Percentiles rank a stretch among this genome's conserved stretches.
phyloP scores from a whole-genome alignment of 495 filamentous ascomycete species.

The Extremus antarcticus region DNA sequence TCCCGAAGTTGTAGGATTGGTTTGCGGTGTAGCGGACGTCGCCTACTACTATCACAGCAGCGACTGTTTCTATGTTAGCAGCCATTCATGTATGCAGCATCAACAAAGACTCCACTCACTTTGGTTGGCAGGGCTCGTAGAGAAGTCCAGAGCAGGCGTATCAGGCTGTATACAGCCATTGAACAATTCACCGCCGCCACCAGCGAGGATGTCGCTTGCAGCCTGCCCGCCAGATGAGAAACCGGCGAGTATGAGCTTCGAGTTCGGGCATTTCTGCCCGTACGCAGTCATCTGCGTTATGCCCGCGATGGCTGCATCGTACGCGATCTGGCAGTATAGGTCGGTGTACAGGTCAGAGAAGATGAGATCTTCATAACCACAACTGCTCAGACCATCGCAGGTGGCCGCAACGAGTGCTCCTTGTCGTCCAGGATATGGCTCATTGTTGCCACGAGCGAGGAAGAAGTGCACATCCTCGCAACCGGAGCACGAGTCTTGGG shows the following conservation, averaged over 20 bases:
- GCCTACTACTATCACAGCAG: constrained; percentile 14
- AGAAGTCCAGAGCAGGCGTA: constrained; percentile 9
- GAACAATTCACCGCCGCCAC: constrained; percentile 14
- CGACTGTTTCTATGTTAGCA: no score
- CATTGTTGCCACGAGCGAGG: constrained; percentile 15
- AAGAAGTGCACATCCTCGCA: constrained; percentile 13
- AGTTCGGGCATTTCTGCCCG: constrained; percentile 11
- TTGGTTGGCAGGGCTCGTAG: constrained; percentile 11
- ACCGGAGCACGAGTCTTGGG: background rate
- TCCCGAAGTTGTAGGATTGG: constrained; percentile 13
- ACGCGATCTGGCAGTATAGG: constrained; percentile 15
- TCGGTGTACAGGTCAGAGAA: constrained; percentile 12
- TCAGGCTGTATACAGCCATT: constrained; percentile 11
- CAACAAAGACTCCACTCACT: background rate
- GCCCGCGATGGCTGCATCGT: constrained; percentile 6
- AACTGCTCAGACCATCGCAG: constrained; percentile 11
- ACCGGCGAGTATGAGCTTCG: constrained; percentile 17
- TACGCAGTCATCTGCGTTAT: constrained; percentile 14
- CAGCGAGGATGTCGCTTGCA: constrained; percentile 12
- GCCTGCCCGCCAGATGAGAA: constrained; percentile 16
- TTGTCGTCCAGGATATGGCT: constrained; percentile 12
- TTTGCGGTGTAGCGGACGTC: constrained; percentile 9
- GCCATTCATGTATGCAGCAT: background rate
- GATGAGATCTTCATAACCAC: constrained; percentile 17
- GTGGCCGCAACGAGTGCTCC: constrained; percentile 1